Base-by-base conservation (phyloP, 441 rosid genomes). In the Breynia disticha region DNA sequence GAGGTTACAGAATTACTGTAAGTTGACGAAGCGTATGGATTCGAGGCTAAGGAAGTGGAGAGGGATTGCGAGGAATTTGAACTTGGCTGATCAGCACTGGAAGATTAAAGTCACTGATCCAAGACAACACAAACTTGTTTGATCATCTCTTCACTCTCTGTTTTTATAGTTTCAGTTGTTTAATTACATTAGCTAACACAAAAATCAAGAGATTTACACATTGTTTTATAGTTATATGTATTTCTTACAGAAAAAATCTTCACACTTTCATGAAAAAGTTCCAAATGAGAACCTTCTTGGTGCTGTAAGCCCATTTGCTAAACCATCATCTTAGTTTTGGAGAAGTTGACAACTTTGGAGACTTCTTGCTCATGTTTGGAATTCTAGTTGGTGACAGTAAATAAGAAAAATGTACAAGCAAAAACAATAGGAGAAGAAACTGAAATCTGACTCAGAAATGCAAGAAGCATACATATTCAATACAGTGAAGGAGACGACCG, bases 311-410 rank as follows among this genome's bases (percentile, higher is more conserved):
- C 86, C 79, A 66, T 48, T 82, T 1, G 87, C 94, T 68, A 91
- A 85, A 76, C 11, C 91, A 86, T 43, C 86, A 61, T 16, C 84
- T 78, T 2, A 80, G 59, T 67, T 74, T 87, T 3, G 86, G 71
- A 37, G 81, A 80, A 2, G 76, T 68, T 6, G 86, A 68, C 22
- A 64, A 44, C 60, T 75, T 78, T 5, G 79, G 74, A 0, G 76
- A 65, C 56, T 74, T 83, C 67, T 72, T 87, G 48, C 55, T 69
- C 46, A 68, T 52, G 56, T 60, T 71, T 22, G 59, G 32, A 45
- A 56, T 55, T 50, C 73, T 79, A 11, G 79, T 75, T 3, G 91
- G 95, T 32, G 95, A 82, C 56, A 84, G 46, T 0, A 79, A 67
- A 49, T 24, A 24, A 24, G 4, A 24, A 24, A 7, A 24, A 24